Evolutionary conservation across 2,329 filamentous ascomycete species (phyloP), one percentile per base, ranked within the genome.

Genomic region (Botrytis galanthina): DNA sequence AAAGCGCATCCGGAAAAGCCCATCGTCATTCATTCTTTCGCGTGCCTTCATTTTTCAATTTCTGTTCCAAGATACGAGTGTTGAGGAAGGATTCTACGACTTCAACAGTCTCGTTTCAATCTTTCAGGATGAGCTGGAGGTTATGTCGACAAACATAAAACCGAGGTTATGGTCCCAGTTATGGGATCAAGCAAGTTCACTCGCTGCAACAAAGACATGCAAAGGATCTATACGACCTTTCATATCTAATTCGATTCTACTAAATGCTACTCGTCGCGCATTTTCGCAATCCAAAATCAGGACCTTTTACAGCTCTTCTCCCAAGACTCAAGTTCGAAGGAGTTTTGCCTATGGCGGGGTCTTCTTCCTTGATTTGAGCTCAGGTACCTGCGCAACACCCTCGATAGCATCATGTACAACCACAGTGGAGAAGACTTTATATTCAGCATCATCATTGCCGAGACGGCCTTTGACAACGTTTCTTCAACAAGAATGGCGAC

Each of bases 291-390:
- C 60, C 60, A 75, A 73, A 68, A 74, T 75, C 9, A 74, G 71
- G 67, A 12, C 63, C 73, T 80, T 80, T 81, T 81, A 76, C 75
- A 81, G 64, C 81, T 81, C 74, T 77, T 80, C 39, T 80, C 81
- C 73, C 83, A 85, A 78, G 32, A 70, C 61, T 66, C 70, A 73
- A 20, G 81, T 85, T 37, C 85, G 84, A 18, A 84, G 84, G 74
- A 86, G 85, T 78, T 87, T 87, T 78, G 85, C 87, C 48, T 88
- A 87, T 1, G 86, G 87, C 37, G 85, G 87, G 9, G 82, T 89
- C 51, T 81, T 89, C 39, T 84, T 89, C 26, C 79, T 88, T 68
- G 85, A 87, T 29, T 81, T 81, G 46, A 77, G 73, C 72, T 83
- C 85, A 35, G 82, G 81, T 48, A 78, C 82, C 5, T 81, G 82